Evolutionary conservation across 805 yeast species (phyloP), one percentile per base, ranked within the genome.

Genomic region (Schwanniomyces sp.): DNA sequence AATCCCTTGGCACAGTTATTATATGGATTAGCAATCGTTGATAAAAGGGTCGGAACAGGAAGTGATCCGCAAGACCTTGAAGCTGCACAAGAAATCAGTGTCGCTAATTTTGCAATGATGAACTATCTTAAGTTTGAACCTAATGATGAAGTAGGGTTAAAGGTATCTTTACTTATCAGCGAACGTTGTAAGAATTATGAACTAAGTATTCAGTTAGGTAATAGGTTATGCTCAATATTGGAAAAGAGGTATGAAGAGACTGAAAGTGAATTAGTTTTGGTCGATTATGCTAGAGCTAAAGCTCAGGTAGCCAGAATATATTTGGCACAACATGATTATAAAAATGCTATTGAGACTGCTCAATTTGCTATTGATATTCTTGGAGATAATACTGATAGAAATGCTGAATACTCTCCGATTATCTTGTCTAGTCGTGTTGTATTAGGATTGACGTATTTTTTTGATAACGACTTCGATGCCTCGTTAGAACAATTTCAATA

Each of bases 171-270:
- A 34, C 56, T 78, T 29, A 66, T 84, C 8, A 69, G 84, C 45
- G 99, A 94, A 66, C 78, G 96, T 49, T 75, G 87, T 45, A 84
- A 82, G 30, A 80, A 81, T 43, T 88, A 76, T 61, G 77, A 70
- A 2, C 57, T 66, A 7, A 94, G 91, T 6, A 60, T 74, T 11
- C 63, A 63, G 5, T 59, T 79, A 14, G 81, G 86, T 0, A 54
- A 57, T 2, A 66, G 67, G 29, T 63, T 88, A 28, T 73, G 85
- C 48, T 53, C 42, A 0, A 51, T 80, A 1, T 65, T 85, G 38
- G 94, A 86, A 54, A 59, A 55, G 17, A 59, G 75, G 21, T 86
- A 82, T 57, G 91, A 86, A 52, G 67, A 66, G 34, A 59, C 70
- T 0, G 92, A 85, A 57, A 68, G 70, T 45, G 77, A 72, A 5